Conservation (phyloP, 1,284 basidiomycete genomes). For the Trametes polyzona region DNA sequence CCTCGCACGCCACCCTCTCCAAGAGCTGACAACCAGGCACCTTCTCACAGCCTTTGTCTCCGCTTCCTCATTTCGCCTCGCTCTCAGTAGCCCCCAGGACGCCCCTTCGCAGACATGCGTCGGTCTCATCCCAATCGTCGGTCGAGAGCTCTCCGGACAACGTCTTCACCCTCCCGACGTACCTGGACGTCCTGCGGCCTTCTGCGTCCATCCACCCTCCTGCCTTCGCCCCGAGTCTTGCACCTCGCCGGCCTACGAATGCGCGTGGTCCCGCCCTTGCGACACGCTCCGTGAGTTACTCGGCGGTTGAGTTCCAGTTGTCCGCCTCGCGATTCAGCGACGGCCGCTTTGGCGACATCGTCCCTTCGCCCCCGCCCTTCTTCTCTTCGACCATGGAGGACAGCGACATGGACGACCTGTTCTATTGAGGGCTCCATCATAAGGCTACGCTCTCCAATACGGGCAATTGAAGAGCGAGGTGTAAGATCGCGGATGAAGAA, state of each 20-base stretch:
- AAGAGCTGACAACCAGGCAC: slow-evolving; percentile 22
- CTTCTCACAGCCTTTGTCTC: slow-evolving; percentile 31
- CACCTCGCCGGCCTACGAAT: slow-evolving; percentile 14
- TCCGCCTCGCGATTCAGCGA: slow-evolving; percentile 22
- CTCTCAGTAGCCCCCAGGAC: slow-evolving; percentile 57
- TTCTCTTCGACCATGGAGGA: slow-evolving; percentile 31
- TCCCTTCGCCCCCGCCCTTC: slow-evolving; percentile 27
- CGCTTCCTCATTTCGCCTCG: slow-evolving; percentile 50
- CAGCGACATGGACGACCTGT: slow-evolving; percentile 30
- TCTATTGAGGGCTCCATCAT: slow-evolving; percentile 24
- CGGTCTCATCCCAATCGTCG: slow-evolving; percentile 56
- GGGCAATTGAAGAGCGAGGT: neutral
- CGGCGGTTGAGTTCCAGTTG: slow-evolving; percentile 31
- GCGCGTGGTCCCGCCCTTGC: slow-evolving; percentile 14
- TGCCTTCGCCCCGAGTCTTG: slow-evolving; percentile 23
- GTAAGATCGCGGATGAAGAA: slow-evolving; percentile 17
- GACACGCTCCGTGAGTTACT: slow-evolving; percentile 32
- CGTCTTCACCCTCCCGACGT: slow-evolving; percentile 44
- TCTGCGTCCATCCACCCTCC: slow-evolving; percentile 22
- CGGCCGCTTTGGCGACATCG: slow-evolving; percentile 28
- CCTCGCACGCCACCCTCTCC: slow-evolving; percentile 19
- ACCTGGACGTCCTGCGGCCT: slow-evolving; percentile 31
- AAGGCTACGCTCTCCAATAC: neutral
- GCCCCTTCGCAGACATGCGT: slow-evolving; percentile 44
- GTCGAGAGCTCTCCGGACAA: slow-evolving; percentile 61